Evolutionary conservation across 768 basidiomycete species (phyloP).

Genomic region (Leccinum arenicola): DNA sequence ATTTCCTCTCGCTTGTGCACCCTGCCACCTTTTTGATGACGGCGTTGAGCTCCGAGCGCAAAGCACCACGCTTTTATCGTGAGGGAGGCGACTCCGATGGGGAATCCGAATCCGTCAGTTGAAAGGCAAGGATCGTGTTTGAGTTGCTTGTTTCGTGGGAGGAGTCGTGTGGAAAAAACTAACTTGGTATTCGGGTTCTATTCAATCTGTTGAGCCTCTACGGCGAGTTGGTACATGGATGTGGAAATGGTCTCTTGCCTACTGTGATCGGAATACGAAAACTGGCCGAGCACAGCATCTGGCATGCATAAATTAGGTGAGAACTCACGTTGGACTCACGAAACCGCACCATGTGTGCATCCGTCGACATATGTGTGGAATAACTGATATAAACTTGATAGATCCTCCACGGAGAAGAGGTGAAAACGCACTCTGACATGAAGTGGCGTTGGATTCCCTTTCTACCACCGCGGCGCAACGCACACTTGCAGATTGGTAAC

Average conservation of each 20-base stretch:
- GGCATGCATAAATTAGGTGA: background rate
- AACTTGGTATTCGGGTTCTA: background rate
- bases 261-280: constrained; percentile 59
- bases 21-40: constrained; percentile 51
- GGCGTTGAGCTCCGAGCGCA: constrained; percentile 43
- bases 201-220: background rate
- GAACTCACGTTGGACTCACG: constrained; percentile 36
- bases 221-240: background rate
- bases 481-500: constrained; percentile 51
- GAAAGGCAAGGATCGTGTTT: constrained; percentile 65
- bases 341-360: constrained; percentile 60
- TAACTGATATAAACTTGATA: constrained; percentile 22
- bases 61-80: constrained; percentile 49
- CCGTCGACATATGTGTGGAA: constrained; percentile 63
- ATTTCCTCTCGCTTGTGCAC: constrained; percentile 49
- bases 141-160: constrained; percentile 56
- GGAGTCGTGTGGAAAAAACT: constrained; percentile 34
- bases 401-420: constrained; percentile 5
- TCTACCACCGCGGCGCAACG: constrained; percentile 62
- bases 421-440: constrained; percentile 4
- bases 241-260: constrained; percentile 61
- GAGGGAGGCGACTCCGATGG: constrained; percentile 40
- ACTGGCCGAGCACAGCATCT: background rate
- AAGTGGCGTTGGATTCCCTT: constrained; percentile 12
- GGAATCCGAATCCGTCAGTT: constrained; percentile 58